Percentiles rank a stretch among this genome's conserved stretches.
Conservation (phyloP, 2,329 filamentous ascomycete species). For the Botryotinia narcissicola region DNA sequence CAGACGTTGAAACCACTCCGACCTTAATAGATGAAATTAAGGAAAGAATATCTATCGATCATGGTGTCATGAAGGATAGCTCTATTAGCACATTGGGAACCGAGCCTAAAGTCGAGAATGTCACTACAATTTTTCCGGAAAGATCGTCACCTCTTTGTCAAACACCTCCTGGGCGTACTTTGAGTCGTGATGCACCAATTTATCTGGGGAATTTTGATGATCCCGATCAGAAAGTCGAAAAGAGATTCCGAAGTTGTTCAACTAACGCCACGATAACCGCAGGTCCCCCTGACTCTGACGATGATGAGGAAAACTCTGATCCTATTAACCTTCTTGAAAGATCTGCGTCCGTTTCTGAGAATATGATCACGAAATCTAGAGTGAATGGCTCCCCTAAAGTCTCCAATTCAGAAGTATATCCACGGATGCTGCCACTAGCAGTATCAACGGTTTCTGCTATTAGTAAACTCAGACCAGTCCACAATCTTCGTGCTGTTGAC, state of each 20-base stretch:
- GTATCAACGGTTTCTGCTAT: no score
- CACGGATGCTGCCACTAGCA: not conserved
- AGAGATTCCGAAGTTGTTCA: slow-evolving; percentile 9
- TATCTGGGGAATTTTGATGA: not conserved
- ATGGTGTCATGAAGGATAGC: no score
- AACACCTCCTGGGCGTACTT: not conserved
- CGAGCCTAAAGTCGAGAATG: no score
- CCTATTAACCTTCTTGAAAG: not conserved
- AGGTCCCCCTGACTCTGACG: not conserved
- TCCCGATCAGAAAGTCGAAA: no score
- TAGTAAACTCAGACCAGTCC: not conserved
- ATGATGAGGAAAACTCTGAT: not conserved
- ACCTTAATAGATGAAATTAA: not conserved
- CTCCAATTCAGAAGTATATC: not conserved
- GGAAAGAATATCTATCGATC: not conserved
- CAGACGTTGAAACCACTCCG: not conserved
- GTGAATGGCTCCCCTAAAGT: not conserved
- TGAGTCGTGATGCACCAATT: not conserved
- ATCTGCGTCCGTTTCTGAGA: not conserved
- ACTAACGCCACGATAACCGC: not conserved
- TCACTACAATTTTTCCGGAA: not conserved
- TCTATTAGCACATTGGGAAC: not conserved
- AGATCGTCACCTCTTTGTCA: not conserved
- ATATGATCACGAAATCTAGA: not conserved
- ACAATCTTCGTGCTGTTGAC: not conserved